Evolutionary conservation across 768 basidiomycete genomes (phyloP).

Genomic region (Naganishia randhawae): DNA sequence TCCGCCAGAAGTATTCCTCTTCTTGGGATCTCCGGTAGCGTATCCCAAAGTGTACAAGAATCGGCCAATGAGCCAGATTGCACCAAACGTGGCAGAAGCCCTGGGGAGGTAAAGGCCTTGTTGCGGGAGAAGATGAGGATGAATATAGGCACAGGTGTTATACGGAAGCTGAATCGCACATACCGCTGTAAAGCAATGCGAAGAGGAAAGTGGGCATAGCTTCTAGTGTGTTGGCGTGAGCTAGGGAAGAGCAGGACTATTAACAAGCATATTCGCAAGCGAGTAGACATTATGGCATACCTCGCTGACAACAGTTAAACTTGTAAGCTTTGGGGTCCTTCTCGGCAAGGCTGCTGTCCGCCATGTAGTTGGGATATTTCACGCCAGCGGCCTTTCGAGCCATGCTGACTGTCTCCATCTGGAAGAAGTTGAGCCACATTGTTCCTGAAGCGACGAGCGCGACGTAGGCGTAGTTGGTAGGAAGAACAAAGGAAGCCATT

Average conservation of each 20-base stretch:
- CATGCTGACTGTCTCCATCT: slow-evolving; percentile 7
- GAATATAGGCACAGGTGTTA: neutral
- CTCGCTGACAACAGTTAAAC: slow-evolving; percentile 32
- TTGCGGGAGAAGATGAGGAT: neutral
- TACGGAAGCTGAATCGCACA: neutral
- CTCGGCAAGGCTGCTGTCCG: slow-evolving; percentile 18
- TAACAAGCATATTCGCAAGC: neutral
- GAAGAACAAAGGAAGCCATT: slow-evolving; percentile 25
- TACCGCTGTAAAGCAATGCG: slow-evolving; percentile 27
- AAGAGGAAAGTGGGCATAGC: slow-evolving; percentile 26
- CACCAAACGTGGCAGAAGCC: slow-evolving; percentile 21
- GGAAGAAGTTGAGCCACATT: slow-evolving; percentile 25
- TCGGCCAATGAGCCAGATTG: slow-evolving; percentile 27
- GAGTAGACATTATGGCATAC: neutral
- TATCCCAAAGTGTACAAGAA: slow-evolving; percentile 29
- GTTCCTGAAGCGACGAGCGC: slow-evolving; percentile 19
- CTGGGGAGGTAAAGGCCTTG: slow-evolving; percentile 26
- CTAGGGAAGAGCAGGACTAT: neutral
- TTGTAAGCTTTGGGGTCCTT: slow-evolving; percentile 9
- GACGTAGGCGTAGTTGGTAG: slow-evolving; percentile 28
- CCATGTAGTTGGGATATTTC: slow-evolving; percentile 29
- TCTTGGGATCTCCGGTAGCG: slow-evolving; percentile 8
- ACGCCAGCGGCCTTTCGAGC: slow-evolving; percentile 24
- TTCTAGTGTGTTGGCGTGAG: slow-evolving; percentile 31
- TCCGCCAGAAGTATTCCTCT: slow-evolving; percentile 16